Percentiles rank a stretch among this genome's conserved stretches.
Evolutionary conservation across 164 flowering plant genomes (phyloP).

Genomic region (Protea cynaroides): DNA sequence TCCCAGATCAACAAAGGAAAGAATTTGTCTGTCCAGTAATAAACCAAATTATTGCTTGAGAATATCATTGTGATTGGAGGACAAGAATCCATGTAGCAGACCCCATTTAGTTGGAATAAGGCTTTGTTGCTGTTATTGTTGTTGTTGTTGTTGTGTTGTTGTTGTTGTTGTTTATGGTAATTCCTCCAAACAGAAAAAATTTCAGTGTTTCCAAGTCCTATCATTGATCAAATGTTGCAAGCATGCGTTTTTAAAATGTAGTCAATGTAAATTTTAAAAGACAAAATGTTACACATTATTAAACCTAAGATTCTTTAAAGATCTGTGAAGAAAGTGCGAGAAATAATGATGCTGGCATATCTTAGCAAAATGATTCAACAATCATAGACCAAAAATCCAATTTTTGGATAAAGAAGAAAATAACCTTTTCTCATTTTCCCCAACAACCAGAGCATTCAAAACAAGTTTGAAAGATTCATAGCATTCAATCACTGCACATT

Average conservation of each 20-base stretch:
- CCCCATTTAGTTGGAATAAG: too few species aligned
- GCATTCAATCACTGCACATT: constrained; percentile 95
- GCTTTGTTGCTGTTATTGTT: too few species aligned
- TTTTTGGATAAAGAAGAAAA: neutral
- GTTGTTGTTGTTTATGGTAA: neutral
- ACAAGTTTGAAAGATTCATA: constrained; percentile 82
- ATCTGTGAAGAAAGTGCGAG: neutral
- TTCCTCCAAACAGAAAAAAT: neutral
- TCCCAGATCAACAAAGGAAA: too few species aligned
- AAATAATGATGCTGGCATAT: too few species aligned
- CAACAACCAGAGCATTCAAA: constrained; percentile 60
- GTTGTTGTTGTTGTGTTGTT: too few species aligned
- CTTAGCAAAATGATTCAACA: too few species aligned
- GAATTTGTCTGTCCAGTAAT: neutral
- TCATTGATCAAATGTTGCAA: neutral
- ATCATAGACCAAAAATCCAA: neutral
- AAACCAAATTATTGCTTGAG: neutral
- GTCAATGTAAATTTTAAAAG: neutral
- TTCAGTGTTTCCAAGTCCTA: neutral
- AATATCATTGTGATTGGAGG: too few species aligned
- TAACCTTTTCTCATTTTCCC: constrained; percentile 89
- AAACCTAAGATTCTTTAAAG: neutral
- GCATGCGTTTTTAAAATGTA: neutral
- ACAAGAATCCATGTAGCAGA: too few species aligned
- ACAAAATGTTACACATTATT: neutral